A percentile compares a stretch with the other conserved stretches of the same genome.
Evolutionary conservation across 2,329 filamentous ascomycete genomes (phyloP).

Genomic region (Nigrograna mackinnonii): DNA sequence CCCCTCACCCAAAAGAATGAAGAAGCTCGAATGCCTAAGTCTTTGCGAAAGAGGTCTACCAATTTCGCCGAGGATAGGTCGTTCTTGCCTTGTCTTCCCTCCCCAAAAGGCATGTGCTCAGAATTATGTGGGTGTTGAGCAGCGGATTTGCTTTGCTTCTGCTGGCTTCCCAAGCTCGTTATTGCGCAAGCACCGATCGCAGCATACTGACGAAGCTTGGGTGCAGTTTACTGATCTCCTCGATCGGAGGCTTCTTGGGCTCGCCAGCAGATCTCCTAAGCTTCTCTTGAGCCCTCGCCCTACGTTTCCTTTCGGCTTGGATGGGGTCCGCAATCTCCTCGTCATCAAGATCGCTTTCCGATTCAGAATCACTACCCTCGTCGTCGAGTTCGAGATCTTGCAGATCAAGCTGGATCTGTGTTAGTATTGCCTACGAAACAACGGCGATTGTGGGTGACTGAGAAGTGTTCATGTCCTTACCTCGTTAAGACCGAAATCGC

Average conservation of each 20-base stretch:
- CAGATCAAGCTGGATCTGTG: slow-evolving; percentile 63
- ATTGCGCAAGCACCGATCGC: slow-evolving; percentile 71
- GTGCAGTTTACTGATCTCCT: slow-evolving; percentile 77
- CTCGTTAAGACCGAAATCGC: slow-evolving; percentile 88
- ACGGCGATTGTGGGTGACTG: not conserved
- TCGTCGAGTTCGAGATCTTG: slow-evolving; percentile 84
- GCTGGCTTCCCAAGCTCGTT: no score
- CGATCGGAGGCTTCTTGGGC: slow-evolving; percentile 77
- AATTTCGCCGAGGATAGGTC: no score
- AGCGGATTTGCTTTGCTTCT: no score
- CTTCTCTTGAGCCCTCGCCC: slow-evolving; percentile 77
- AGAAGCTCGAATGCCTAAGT: no score
- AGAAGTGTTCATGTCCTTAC: slow-evolving; percentile 49
- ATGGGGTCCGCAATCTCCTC: slow-evolving; percentile 88
- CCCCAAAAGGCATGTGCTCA: no score
- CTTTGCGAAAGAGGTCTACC: no score
- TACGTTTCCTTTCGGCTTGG: slow-evolving; percentile 77
- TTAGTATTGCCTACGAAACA: slow-evolving; percentile 4
- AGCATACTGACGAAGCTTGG: slow-evolving; percentile 83
- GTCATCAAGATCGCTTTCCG: slow-evolving; percentile 55
- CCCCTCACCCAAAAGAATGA: no score
- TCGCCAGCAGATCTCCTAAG: slow-evolving; percentile 81
- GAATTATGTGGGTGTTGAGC: no score
- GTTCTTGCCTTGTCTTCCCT: no score
- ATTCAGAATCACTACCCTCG: slow-evolving; percentile 59